Evolutionary conservation across 179 eudicot species (phyloP), one percentile per base, ranked within the genome.

Genomic region (Patellifolia procumbens): DNA sequence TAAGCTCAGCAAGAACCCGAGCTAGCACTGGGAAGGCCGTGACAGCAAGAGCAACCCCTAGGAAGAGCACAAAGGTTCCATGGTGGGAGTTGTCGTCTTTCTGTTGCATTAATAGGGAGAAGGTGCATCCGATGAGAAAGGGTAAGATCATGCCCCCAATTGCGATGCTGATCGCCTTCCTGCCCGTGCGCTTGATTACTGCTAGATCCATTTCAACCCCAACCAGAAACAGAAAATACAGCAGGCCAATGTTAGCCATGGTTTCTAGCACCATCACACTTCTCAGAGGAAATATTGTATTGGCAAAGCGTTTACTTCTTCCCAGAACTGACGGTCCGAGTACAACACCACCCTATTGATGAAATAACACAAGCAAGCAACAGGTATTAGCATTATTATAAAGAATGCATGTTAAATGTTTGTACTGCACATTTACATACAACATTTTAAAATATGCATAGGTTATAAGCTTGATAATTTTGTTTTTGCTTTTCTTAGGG

Each of bases 1-100:
- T 88, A 26, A 88, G 92, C 79, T 89, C 85, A 0, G 87, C 90
- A 1, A 92, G 85, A 72, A 87, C 81, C 4, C 88, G 81, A 1
- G 89, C 81, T 9, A 89, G 80, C 32, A 88, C 88, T 0, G 86
- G 83, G 76, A 85, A 88, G 35, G 91, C 88, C 0, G 93, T 88
- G 72, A 86, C 81, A 10, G 95, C 83, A 0, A 91, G 83, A 65
- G 92, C 85, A 28, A 81, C 78, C 10, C 87, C 84, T 20, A 90
- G 84, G 83, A 89, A 86, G 81, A 90, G 83, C 37, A 87, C 71
- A 70, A 75, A 81, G 7, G 85, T 77, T 58, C 77, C 75, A 39
- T 74, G 67, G 6, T 28, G 39, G 8, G 80, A 12, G 34, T 43
- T 53, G 22, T 72, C 76, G 13, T 56, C 31, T 22, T 58, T 48